phyloP scores from a whole-genome alignment of 2,329 filamentous ascomycete species.

The Pezicula rhizophila region DNA sequence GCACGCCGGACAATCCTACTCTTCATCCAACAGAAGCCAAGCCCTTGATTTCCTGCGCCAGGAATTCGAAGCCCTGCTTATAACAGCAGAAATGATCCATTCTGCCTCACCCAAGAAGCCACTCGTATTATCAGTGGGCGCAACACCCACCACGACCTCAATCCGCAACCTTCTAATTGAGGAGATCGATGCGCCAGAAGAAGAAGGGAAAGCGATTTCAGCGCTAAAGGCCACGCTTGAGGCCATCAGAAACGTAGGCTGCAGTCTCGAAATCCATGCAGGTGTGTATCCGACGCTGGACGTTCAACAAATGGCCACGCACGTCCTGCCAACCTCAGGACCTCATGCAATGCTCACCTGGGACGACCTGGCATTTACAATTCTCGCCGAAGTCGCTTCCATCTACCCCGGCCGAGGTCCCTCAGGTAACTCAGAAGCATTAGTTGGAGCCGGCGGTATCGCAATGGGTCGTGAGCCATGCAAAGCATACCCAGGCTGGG shows the following conservation, averaged over 20 bases:
- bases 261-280: conserved; percentile 63
- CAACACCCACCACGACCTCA: conserved; percentile 67
- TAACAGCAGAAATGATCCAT: conserved; percentile 35
- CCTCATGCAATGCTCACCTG: conserved; percentile 16
- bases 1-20: conserved; percentile 70
- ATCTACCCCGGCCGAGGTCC: conserved; percentile 55
- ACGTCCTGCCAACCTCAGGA: conserved; percentile 42
- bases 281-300: conserved; percentile 73
- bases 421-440: conserved; percentile 48
- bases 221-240: conserved; percentile 36
- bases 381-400: conserved; percentile 67
- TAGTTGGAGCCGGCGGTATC: conserved; percentile 63
- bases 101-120: conserved; percentile 9
- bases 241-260: conserved; percentile 31
- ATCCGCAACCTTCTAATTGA: conserved; percentile 49
- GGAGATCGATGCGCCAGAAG: conserved; percentile 15
- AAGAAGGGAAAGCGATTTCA: conserved; percentile 25
- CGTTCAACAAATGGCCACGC: conserved; percentile 71
- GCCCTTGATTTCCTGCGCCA: conserved; percentile 52
- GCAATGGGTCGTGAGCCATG: conserved; percentile 70
- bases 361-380: conserved; percentile 56
- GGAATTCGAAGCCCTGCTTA: conserved; percentile 51
- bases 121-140: conserved; percentile 63
- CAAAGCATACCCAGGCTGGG: conserved; percentile 66
- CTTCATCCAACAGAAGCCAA: conserved; percentile 43